Percentiles rank a stretch among this genome's conserved stretches.
Conservation (phyloP, 164 flowering plant species). For the Euptelea pleiosperma region DNA sequence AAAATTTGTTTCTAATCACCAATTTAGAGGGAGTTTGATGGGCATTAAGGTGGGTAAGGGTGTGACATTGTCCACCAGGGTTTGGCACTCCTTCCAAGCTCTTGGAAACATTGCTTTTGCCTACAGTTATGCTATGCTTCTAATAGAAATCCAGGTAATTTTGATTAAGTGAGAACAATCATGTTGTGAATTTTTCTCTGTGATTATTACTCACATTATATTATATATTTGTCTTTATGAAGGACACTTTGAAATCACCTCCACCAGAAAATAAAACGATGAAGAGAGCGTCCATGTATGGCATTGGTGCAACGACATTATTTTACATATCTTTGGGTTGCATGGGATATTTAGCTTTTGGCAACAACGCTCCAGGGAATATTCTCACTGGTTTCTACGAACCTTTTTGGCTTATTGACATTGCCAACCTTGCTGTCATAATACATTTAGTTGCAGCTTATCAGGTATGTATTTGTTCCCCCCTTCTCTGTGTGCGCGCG, state of each 20-base stretch:
- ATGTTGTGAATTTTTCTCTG: background rate
- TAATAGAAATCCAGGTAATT: constrained; percentile 45
- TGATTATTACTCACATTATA: background rate
- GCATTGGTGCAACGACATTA: constrained; percentile 19
- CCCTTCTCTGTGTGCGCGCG: no score
- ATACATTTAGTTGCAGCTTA: constrained; percentile 40
- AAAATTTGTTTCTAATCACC: constrained; percentile 19
- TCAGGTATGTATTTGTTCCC: constrained; percentile 26
- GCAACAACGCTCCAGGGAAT: constrained; percentile 29
- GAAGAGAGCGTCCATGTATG: constrained; percentile 32
- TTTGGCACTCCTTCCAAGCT: constrained; percentile 37
- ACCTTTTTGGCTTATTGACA: constrained; percentile 33
- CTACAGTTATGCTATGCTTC: constrained; percentile 32
- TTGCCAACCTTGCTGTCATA: constrained; percentile 33
- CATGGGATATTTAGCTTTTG: constrained; percentile 34
- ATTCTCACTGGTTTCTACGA: constrained; percentile 28
- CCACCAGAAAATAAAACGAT: constrained; percentile 39
- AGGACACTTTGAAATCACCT: constrained; percentile 41
- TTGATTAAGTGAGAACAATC: background rate
- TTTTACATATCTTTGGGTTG: constrained; percentile 30
- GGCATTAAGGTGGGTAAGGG: constrained; percentile 19
- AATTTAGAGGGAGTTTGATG: constrained; percentile 26
- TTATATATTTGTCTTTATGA: background rate
- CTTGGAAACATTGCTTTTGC: constrained; percentile 48
- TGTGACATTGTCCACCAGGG: constrained; percentile 20